Percentiles rank a stretch among this genome's conserved stretches.
Evolutionary conservation across 2,329 filamentous ascomycete species (phyloP).

Genomic region (Cylindrodendrum hubeiense): DNA sequence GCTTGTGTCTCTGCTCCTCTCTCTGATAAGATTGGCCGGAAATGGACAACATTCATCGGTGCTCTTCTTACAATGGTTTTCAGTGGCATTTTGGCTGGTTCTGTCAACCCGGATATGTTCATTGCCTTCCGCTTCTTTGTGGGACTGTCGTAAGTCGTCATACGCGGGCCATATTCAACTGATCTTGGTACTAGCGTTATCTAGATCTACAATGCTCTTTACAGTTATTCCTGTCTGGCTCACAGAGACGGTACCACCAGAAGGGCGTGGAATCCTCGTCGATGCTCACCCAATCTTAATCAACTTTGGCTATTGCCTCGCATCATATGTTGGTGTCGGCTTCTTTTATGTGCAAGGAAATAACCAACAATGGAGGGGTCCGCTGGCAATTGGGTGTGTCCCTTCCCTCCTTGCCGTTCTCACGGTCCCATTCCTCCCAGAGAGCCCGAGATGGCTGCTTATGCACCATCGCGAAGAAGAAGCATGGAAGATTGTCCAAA

Average conservation of each 20-base stretch:
- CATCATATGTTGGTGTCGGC: constrained; percentile 9
- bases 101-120: constrained; percentile 8
- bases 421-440: constrained; percentile 7
- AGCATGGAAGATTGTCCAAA: background rate
- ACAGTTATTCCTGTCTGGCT: constrained; percentile 12
- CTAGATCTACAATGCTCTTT: constrained; percentile 3
- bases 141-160: background rate
- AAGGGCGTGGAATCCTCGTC: constrained; percentile 8
- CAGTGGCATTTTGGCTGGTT: background rate
- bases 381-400: background rate
- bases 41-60: background rate
- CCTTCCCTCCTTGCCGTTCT: constrained; percentile 1
- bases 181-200: background rate
- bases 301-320: constrained; percentile 14
- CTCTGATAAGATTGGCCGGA: background rate
- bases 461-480: background rate
- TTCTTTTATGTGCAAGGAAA: constrained; percentile 12
- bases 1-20: background rate
- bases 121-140: constrained; percentile 16
- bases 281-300: constrained; percentile 11
- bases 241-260: constrained; percentile 5
- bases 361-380: constrained; percentile 18
- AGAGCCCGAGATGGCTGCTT: constrained; percentile 6
- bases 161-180: background rate
- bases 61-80: background rate